Base-by-base conservation (phyloP, 2,329 filamentous ascomycete species). In the Fusarium incarnatum region DNA sequence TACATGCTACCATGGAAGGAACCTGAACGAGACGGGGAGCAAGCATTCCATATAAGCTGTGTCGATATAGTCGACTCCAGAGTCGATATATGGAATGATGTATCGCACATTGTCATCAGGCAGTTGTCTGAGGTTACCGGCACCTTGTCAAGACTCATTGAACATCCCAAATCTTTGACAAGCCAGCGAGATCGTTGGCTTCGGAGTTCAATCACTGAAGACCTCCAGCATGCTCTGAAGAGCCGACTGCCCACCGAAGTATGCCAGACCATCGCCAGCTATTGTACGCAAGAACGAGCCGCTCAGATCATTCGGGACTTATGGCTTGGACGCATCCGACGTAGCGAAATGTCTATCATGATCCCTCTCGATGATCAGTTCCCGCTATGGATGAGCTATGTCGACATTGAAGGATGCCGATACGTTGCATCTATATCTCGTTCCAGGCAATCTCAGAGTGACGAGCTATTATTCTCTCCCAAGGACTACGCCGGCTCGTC, bases 401-500 rank as follows among this genome's bases (percentile, higher is more conserved):
- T 8, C 6, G 23, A 25, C 6, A 25, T 25, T 8, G 23, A 25
- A 25, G 23, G 53, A 3, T 10, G 6, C 2, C 12, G 16, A n/a
- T 48, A 60, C 1, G 18, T 60, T 15, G 20, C 16, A 20, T 58
- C 52, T 4, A 7, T 60, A 8, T 47, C 52, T 0, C 8, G 7
- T 25, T 25, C 7, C 23, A 25, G 23, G 7, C 23, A 25, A 25
- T 8, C 6, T 25, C 6, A 25, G 9, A 18, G 23, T 6, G 59
- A 62, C 25, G 20, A 22, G 16, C 4, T 25, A 7, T 10, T 61
- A 3, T 45, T 30, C 18, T 22, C 8, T 4, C 12, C 28, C 5
- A 3, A 4, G 1, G 5, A 10, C 16, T n/a, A 22, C 0, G 4
- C 5, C 2, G 42, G 18, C 4, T 5, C 7, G 8, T 3, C 16